phyloP scores from a whole-genome alignment of 2,329 filamentous ascomycete species.

The Hypomyces perniciosus region DNA sequence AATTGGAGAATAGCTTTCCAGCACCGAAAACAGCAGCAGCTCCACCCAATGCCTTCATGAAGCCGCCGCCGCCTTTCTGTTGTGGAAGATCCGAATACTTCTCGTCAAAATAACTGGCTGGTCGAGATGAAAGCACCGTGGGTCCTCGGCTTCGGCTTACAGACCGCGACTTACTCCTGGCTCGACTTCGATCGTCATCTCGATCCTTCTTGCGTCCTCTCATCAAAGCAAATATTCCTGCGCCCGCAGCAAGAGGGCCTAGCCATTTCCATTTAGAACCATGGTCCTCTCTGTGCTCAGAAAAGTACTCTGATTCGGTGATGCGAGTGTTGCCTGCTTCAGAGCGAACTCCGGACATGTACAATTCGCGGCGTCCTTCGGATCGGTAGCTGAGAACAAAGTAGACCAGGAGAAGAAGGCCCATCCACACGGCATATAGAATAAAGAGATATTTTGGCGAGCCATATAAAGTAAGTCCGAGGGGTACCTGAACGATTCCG shows the following conservation, averaged over 20 bases:
- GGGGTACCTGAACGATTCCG: slow-evolving; percentile 78
- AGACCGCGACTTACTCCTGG: slow-evolving; percentile 34
- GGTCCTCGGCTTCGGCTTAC: slow-evolving; percentile 34
- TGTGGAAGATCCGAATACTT: slow-evolving; percentile 51
- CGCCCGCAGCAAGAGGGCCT: slow-evolving; percentile 47
- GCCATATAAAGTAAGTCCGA: slow-evolving; percentile 87
- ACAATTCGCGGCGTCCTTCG: slow-evolving; percentile 49
- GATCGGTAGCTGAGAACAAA: slow-evolving; percentile 72
- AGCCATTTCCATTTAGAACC: slow-evolving; percentile 39
- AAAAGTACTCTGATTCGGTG: slow-evolving; percentile 37
- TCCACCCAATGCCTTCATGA: slow-evolving; percentile 55
- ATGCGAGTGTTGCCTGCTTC: slow-evolving; percentile 35
- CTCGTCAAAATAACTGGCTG: slow-evolving; percentile 56
- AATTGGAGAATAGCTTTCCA: slow-evolving; percentile 53
- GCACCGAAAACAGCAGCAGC: slow-evolving; percentile 58
- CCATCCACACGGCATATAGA: slow-evolving; percentile 73
- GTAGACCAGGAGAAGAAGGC: slow-evolving; percentile 65
- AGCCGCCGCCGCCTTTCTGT: slow-evolving; percentile 42
- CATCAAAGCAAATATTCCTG: slow-evolving; percentile 42
- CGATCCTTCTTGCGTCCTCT: slow-evolving; percentile 38
- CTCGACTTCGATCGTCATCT: slow-evolving; percentile 32
- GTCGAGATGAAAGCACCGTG: slow-evolving; percentile 48
- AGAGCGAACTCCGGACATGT: slow-evolving; percentile 52
- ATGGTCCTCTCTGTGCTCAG: slow-evolving; percentile 25
- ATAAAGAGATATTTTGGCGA: slow-evolving; percentile 83